A percentile compares a stretch with the other conserved stretches of the same genome.
phyloP scores from a whole-genome alignment of 1,284 basidiomycete genomes.

The Apiotrichum siamense region DNA sequence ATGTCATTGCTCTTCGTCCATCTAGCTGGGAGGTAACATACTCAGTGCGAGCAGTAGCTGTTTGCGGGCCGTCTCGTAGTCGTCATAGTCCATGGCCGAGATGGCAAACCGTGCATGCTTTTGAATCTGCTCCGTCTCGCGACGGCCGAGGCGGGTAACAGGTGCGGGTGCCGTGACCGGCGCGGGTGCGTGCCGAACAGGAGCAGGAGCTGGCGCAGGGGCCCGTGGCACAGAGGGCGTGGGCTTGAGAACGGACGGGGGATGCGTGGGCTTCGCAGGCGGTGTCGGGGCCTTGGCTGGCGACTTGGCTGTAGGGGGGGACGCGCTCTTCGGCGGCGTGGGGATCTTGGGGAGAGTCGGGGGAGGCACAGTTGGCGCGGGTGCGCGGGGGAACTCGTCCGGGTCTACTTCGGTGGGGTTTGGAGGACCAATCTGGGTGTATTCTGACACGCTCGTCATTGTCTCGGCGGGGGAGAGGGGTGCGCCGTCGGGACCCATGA shows the following conservation, averaged over 20 bases:
- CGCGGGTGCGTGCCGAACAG: background rate
- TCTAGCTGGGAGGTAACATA: slow-evolving; percentile 48
- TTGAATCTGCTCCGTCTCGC: slow-evolving; percentile 63
- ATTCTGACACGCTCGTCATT: slow-evolving; percentile 29
- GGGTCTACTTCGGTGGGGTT: slow-evolving; percentile 29
- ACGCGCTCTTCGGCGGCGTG: slow-evolving; percentile 9
- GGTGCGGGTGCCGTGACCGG: background rate
- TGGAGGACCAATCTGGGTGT: slow-evolving; percentile 36
- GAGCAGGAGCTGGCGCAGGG: background rate
- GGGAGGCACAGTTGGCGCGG: slow-evolving; percentile 12
- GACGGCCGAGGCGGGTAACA: slow-evolving; percentile 20
- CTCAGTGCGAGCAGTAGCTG: slow-evolving; percentile 70
- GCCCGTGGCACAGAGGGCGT: too few relatives aligned
- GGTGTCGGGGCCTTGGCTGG: background rate
- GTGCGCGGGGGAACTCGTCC: slow-evolving; percentile 4
- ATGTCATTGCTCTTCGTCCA: background rate
- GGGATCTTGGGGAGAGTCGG: slow-evolving; percentile 4
- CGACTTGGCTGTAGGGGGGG: slow-evolving; percentile 8
- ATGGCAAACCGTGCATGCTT: slow-evolving; percentile 88
- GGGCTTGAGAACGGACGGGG: background rate
- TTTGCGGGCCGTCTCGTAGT: slow-evolving; percentile 70
- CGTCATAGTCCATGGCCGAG: slow-evolving; percentile 86
- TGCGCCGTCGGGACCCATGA: slow-evolving; percentile 45
- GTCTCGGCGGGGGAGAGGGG: slow-evolving; percentile 39
- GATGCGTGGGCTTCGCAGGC: background rate